A percentile compares a stretch with the other conserved stretches of the same genome.
These are phyloP conservation scores for Phytophthora citricola DNA, from an alignment of 352 stramenopile species.

Conservation along the genomic window DNA sequence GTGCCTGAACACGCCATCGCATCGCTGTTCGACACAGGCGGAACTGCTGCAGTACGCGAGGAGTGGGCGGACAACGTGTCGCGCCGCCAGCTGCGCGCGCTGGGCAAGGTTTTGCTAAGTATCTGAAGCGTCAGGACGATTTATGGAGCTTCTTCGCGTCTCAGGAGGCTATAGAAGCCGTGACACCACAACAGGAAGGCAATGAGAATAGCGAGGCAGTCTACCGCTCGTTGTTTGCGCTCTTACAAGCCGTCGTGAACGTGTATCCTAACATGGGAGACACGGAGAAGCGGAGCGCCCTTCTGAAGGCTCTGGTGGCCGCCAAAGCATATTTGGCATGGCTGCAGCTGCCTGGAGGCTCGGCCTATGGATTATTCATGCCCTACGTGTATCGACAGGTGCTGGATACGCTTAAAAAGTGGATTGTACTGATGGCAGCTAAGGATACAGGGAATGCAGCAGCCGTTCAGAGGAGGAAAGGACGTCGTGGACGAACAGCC, in stretches of 20 bases:
- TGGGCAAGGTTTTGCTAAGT: constrained; percentile 68
- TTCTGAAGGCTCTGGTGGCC: constrained; percentile 71
- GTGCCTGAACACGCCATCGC: constrained; percentile 58
- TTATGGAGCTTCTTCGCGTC: constrained; percentile 75
- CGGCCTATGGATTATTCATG: constrained; percentile 88
- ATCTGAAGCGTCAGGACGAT: constrained; percentile 47
- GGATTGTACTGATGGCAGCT: constrained; percentile 50
- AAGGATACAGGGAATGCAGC: constrained; percentile 10
- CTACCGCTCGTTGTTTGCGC: constrained; percentile 70
- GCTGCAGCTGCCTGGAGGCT: constrained; percentile 82
- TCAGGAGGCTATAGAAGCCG: constrained; percentile 45
- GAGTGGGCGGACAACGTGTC: constrained; percentile 47
- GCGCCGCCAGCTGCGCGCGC: constrained; percentile 47
- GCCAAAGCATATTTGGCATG: constrained; percentile 82
- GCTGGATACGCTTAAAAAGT: constrained; percentile 83
- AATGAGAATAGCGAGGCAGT: constrained; percentile 41
- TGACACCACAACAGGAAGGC: constrained; percentile 42
- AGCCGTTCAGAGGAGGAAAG: constrained; percentile 8
- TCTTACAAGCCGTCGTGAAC: constrained; percentile 67
- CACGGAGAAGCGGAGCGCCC: constrained; percentile 44
- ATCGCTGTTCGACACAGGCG: constrained; percentile 73
- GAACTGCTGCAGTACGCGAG: constrained; percentile 52
- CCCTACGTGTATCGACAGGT: constrained; percentile 86
- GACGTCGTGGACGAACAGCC: constrained; percentile 12
- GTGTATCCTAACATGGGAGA: constrained; percentile 49